Evolutionary conservation across 169 alveolate species (phyloP).

Genomic region (Eimeria zaria): DNA sequence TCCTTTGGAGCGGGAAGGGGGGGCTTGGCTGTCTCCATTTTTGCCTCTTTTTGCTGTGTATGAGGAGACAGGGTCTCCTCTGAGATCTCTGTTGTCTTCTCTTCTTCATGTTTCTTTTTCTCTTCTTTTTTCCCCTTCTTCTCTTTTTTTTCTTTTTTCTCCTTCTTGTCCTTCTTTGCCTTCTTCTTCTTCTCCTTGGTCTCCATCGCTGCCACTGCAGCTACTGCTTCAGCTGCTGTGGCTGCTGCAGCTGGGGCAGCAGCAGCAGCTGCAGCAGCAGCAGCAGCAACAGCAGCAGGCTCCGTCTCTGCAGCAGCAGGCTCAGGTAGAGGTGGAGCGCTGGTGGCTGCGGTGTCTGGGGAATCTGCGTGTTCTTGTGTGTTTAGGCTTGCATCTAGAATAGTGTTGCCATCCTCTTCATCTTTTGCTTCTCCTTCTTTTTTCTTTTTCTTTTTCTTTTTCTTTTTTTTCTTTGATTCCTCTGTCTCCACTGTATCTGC

Average conservation of each 20-base stretch:
- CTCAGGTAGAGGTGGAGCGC: neutral
- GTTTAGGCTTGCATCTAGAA: neutral
- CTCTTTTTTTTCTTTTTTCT: neutral
- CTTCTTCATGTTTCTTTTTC: neutral
- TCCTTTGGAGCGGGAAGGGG: neutral
- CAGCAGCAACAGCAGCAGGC: constrained; percentile 1
- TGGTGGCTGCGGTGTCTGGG: neutral
- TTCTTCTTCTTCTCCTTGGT: neutral
- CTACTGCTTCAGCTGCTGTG: neutral
- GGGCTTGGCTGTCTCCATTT: neutral
- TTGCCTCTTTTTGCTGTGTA: neutral
- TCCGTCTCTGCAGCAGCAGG: constrained; percentile 12
- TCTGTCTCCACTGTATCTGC: neutral
- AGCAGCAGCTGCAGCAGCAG: constrained; percentile 19
- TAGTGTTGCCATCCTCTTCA: neutral
- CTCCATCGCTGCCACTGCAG: neutral
- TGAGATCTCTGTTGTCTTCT: neutral
- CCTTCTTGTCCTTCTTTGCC: constrained; percentile 21
- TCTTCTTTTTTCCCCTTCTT: neutral
- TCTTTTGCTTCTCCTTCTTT: neutral
- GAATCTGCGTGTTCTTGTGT: neutral
- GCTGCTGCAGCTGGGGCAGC: constrained; percentile 11
- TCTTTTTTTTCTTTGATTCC: neutral
- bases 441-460: constrained; percentile 28
- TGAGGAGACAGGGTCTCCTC: neutral